Percentiles rank a stretch among this genome's conserved stretches.
Evolutionary conservation across 495 filamentous ascomycete genomes (phyloP).

Genomic region (Tuber calosporum): DNA sequence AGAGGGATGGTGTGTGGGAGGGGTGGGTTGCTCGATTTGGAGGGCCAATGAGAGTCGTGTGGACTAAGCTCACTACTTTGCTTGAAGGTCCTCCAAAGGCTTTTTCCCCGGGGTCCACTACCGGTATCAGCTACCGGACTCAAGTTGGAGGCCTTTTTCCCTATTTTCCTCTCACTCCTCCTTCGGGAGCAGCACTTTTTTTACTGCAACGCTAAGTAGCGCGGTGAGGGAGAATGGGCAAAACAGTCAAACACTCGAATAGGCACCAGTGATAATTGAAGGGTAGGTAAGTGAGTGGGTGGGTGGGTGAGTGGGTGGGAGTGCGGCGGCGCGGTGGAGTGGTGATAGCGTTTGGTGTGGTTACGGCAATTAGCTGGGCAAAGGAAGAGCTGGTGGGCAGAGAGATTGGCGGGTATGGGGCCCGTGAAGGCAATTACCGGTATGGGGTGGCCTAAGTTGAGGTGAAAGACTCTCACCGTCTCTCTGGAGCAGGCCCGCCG

Average conservation of each 20-base stretch:
- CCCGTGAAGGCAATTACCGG: background rate
- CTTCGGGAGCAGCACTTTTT: background rate
- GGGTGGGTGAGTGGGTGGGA: conserved; percentile 14
- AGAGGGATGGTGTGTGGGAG: background rate
- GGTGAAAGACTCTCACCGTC: background rate
- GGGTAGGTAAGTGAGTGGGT: background rate
- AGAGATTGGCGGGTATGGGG: conserved; percentile 1
- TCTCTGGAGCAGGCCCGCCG: background rate
- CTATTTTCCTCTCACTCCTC: background rate
- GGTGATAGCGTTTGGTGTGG: conserved; percentile 21
- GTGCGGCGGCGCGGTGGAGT: conserved; percentile 17
- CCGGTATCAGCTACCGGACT: too few relatives aligned
- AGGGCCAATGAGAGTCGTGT: background rate
- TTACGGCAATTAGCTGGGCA: conserved; percentile 7
- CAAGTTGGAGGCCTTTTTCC: background rate
- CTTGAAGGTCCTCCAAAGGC: background rate
- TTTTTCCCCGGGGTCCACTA: too few relatives aligned
- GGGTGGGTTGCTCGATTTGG: background rate
- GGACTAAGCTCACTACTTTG: conserved; percentile 1
- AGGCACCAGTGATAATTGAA: background rate
- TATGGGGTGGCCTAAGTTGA: background rate
- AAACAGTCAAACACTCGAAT: background rate
- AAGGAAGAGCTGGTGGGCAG: background rate
- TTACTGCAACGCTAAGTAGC: background rate
- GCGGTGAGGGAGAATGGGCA: background rate